A percentile compares a stretch with the other conserved stretches of the same genome.
Conservation (phyloP, 768 basidiomycete genomes). For the Dioszegia hungarica region DNA sequence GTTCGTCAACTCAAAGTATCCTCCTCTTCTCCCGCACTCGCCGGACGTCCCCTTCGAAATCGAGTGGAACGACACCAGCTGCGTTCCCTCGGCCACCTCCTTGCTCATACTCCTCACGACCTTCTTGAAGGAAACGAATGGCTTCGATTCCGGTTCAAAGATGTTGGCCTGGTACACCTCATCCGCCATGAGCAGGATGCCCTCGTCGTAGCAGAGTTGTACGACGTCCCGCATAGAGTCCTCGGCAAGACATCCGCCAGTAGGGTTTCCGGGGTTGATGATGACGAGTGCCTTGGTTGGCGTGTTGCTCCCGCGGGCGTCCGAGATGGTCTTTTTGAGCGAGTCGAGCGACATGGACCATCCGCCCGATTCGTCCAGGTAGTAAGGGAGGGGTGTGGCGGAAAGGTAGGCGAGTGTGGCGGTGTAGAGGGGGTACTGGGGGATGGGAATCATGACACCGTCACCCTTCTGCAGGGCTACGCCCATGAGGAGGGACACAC, state of each 20-base stretch:
- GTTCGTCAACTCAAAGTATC: slow-evolving; percentile 91
- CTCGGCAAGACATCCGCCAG: slow-evolving; percentile 74
- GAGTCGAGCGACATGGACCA: slow-evolving; percentile 76
- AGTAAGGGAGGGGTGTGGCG: slow-evolving; percentile 79
- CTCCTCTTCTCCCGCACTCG: slow-evolving; percentile 95
- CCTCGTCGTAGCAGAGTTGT: slow-evolving; percentile 75
- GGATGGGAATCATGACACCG: slow-evolving; percentile 72
- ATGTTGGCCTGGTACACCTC: slow-evolving; percentile 98
- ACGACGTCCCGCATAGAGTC: slow-evolving; percentile 69
- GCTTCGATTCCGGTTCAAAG: slow-evolving; percentile 59
- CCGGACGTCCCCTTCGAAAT: slow-evolving; percentile 95
- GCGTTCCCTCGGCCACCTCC: slow-evolving; percentile 54
- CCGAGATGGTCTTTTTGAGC: slow-evolving; percentile 63
- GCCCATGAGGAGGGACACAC: slow-evolving; percentile 60
- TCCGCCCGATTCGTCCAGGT: slow-evolving; percentile 71
- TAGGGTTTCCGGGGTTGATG: slow-evolving; percentile 98
- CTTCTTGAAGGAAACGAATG: slow-evolving; percentile 93
- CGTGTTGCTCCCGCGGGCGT: slow-evolving; percentile 57
- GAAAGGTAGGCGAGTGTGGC: slow-evolving; percentile 81
- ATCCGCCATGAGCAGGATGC: slow-evolving; percentile 86
- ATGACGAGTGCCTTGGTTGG: slow-evolving; percentile 80
- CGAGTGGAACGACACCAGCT: slow-evolving; percentile 92
- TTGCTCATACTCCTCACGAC: slow-evolving; percentile 64
- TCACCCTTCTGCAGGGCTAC: slow-evolving; percentile 44
- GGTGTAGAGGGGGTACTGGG: slow-evolving; percentile 96